Conservation (phyloP, 257 asterid species). For the Ilex aquifolium region DNA sequence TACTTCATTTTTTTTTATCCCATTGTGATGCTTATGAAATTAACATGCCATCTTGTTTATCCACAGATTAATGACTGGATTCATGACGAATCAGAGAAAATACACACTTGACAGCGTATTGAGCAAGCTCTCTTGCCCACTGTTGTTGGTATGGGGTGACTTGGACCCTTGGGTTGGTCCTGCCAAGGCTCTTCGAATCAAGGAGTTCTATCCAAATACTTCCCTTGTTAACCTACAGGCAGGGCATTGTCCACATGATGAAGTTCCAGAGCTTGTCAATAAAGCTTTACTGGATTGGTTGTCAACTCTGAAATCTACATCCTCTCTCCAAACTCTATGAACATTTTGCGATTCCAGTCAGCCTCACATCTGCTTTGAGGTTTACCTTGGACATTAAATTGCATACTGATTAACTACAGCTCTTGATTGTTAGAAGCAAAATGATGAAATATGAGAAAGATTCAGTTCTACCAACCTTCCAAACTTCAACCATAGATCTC, state of each 20-base stretch:
- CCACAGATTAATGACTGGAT: constrained; percentile 70
- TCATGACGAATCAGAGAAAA: constrained; percentile 76
- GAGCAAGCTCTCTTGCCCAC: constrained; percentile 70
- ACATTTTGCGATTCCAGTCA: background rate
- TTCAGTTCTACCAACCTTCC: too few relatives aligned
- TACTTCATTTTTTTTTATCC: background rate
- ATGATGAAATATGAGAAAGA: too few relatives aligned
- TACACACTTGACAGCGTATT: constrained; percentile 73
- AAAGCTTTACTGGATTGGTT: constrained; percentile 82
- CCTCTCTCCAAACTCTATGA: constrained; percentile 23
- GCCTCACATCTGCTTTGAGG: background rate
- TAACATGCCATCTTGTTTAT: constrained; percentile 4
- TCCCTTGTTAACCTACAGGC: constrained; percentile 69
- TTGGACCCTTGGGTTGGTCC: constrained; percentile 95
- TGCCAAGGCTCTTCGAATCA: constrained; percentile 73
- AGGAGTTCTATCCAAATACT: constrained; percentile 66
- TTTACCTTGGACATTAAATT: background rate
- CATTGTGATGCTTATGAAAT: background rate
- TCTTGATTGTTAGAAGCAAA: background rate
- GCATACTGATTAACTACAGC: background rate
- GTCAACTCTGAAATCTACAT: constrained; percentile 22
- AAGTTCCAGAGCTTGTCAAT: constrained; percentile 85
- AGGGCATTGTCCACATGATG: constrained; percentile 96
- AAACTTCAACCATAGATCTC: too few relatives aligned
- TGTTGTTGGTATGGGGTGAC: constrained; percentile 87